phyloP scores from a whole-genome alignment of 2,329 filamentous ascomycete species.

The Trichoderma atroviride region DNA sequence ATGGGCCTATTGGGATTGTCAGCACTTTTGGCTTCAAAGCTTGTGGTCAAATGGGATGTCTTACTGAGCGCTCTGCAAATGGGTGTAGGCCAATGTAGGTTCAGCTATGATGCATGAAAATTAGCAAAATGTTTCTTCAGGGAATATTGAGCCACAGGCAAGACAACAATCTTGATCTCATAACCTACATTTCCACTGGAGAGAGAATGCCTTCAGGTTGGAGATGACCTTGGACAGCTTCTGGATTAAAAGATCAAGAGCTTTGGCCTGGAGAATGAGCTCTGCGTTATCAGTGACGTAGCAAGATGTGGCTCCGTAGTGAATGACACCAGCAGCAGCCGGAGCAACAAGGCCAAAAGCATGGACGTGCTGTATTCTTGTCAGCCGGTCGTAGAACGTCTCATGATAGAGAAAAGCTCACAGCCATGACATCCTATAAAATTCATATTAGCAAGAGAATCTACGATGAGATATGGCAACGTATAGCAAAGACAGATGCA shows the following conservation, averaged over 20 bases:
- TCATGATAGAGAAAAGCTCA: constrained; percentile 35
- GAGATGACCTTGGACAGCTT: constrained; percentile 79
- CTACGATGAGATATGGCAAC: background rate
- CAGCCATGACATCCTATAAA: constrained; percentile 59
- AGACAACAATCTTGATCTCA: background rate
- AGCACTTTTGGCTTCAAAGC: background rate
- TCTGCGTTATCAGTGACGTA: constrained; percentile 76
- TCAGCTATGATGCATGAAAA: constrained; percentile 41
- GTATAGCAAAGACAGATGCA: background rate
- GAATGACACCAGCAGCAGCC: constrained; percentile 80
- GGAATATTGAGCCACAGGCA: background rate
- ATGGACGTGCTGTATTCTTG: constrained; percentile 60
- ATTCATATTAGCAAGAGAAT: constrained; percentile 23
- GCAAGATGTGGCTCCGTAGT: constrained; percentile 61
- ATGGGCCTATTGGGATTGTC: background rate
- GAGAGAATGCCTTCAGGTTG: constrained; percentile 72
- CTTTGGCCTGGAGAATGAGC: constrained; percentile 60
- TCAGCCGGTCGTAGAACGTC: constrained; percentile 30
- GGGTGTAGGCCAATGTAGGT: constrained; percentile 76
- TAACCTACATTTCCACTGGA: constrained; percentile 61
- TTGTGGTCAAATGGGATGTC: background rate
- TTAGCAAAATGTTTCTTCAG: background rate
- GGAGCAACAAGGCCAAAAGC: constrained; percentile 74
- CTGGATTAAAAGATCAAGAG: constrained; percentile 72
- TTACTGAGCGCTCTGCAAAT: constrained; percentile 54